Conservation (phyloP, 148 eudicot species). For the Rhododendron mucronatum region DNA sequence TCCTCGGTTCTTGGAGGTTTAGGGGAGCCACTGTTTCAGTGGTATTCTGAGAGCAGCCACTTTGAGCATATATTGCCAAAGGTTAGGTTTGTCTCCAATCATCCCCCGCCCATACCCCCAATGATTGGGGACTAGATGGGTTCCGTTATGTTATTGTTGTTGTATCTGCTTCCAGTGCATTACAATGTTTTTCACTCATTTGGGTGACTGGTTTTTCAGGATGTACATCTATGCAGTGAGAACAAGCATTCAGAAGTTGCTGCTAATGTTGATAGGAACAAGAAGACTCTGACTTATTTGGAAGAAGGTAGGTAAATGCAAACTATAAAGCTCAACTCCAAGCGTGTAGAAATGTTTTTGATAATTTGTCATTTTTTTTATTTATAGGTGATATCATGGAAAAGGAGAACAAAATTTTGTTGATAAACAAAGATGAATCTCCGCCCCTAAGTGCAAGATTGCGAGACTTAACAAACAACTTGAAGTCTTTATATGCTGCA, state of each 20-base stretch:
- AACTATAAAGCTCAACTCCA: neutral
- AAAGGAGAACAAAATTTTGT: conserved; percentile 40
- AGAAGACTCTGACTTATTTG: conserved; percentile 5
- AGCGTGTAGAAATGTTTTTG: neutral
- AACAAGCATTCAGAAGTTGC: conserved; percentile 7
- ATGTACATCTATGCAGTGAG: neutral
- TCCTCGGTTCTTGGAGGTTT: too few relatives aligned
- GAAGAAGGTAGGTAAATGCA: conserved; percentile 12
- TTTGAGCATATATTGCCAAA: too few relatives aligned
- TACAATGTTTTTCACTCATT: neutral
- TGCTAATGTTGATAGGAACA: conserved; percentile 7
- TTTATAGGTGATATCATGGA: conserved; percentile 25
- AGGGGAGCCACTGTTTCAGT: too few relatives aligned
- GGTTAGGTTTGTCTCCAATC: too few relatives aligned
- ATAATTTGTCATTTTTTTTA: neutral
- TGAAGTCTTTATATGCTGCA: conserved; percentile 50
- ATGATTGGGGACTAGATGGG: too few relatives aligned
- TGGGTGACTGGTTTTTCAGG: conserved; percentile 19
- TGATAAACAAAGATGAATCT: conserved; percentile 28
- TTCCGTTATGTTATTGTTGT: too few relatives aligned
- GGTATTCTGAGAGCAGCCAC: too few relatives aligned
- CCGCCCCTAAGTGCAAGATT: conserved; percentile 73
- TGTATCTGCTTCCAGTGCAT: neutral
- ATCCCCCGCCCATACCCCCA: too few relatives aligned
- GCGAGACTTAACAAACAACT: conserved; percentile 49